Evolutionary conservation across 2,329 filamentous ascomycete genomes (phyloP).

Genomic region (Diaporthe vaccinii): DNA sequence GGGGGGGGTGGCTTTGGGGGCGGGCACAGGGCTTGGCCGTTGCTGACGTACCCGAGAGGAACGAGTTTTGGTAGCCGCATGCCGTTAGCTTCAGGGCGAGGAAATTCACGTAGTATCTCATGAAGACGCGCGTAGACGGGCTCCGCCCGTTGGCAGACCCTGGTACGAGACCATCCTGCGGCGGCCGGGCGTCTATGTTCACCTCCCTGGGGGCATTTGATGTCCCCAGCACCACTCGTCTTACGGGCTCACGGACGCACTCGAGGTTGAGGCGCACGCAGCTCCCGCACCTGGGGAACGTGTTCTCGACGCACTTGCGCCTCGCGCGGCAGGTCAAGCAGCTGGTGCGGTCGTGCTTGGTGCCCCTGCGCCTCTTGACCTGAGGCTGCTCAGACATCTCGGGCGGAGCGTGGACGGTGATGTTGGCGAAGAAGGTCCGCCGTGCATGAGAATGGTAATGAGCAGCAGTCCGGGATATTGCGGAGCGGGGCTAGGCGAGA

Average conservation of each 20-base stretch:
- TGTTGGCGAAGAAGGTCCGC: background rate
- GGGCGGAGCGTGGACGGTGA: background rate
- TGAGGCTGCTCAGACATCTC: slow-evolving; percentile 1
- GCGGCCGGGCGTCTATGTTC: background rate
- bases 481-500: background rate
- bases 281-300: slow-evolving; percentile 1
- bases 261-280: slow-evolving; percentile 13
- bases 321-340: background rate
- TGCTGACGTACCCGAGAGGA: background rate
- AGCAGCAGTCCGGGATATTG: background rate
- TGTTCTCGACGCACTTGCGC: slow-evolving; percentile 7
- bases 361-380: background rate
- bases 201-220: background rate
- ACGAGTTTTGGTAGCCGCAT: slow-evolving; percentile 5
- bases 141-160: background rate
- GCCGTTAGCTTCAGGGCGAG: background rate
- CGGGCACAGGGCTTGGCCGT: no score
- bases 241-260: background rate
- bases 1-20: background rate
- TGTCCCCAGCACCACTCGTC: background rate
- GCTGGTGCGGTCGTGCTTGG: slow-evolving; percentile 5
- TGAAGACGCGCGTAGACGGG: background rate
- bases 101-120: slow-evolving; percentile 7
- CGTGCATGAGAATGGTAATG: background rate
- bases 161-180: background rate